Percentiles rank a stretch among this genome's conserved stretches.
These are phyloP conservation scores for Waltergamsia citrina DNA, from an alignment of 2,329 filamentous ascomycete species.

Conservation along the genomic window DNA sequence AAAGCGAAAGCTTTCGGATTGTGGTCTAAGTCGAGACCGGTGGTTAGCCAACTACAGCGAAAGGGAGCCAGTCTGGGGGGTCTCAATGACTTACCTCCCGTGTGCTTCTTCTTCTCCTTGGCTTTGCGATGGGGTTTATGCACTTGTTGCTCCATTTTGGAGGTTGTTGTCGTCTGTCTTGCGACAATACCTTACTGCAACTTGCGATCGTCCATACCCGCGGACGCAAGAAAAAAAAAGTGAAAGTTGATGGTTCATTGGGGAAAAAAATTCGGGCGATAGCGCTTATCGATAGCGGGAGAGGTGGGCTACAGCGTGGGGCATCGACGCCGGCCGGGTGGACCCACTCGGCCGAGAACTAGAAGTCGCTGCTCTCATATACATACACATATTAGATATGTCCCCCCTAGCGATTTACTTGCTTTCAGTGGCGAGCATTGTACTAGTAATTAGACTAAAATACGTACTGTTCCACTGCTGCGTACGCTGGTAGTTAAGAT, in stretches of 20 bases:
- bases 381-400: too few relatives aligned
- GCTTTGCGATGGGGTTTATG: slow-evolving; percentile 79
- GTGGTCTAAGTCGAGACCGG: slow-evolving; percentile 37
- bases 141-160: slow-evolving; percentile 68
- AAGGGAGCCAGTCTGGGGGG: slow-evolving; percentile 5
- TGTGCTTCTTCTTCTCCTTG: slow-evolving; percentile 77
- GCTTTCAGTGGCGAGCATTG: too few relatives aligned
- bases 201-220: neutral
- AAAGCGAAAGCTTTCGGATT: slow-evolving; percentile 91
- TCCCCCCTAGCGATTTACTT: too few relatives aligned
- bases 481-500: too few relatives aligned
- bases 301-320: slow-evolving; percentile 1
- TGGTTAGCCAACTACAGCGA: slow-evolving; percentile 9
- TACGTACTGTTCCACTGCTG: too few relatives aligned
- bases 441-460: too few relatives aligned
- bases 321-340: neutral
- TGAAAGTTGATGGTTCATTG: slow-evolving; percentile 5
- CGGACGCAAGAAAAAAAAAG: slow-evolving; percentile 8
- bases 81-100: slow-evolving; percentile 40
- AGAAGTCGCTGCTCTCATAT: too few relatives aligned
- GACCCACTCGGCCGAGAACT: neutral
- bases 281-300: slow-evolving; percentile 6
- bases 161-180: slow-evolving; percentile 1
- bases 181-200: neutral
- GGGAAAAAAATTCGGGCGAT: slow-evolving; percentile 13